Evolutionary conservation across 257 asterid species (phyloP), one percentile per base, ranked within the genome.

Genomic region (Coffea eugenioides): DNA sequence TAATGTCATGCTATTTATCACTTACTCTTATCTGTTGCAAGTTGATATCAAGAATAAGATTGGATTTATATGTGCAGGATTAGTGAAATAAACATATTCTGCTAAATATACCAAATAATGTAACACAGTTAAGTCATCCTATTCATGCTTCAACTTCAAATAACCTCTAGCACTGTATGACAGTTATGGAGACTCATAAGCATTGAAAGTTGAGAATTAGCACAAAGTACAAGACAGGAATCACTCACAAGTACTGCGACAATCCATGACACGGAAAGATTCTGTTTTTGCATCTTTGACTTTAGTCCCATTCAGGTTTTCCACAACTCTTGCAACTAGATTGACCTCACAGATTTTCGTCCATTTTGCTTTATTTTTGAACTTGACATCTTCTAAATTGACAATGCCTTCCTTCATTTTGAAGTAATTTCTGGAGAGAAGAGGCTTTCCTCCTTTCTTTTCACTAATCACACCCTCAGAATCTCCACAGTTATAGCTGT

Each of bases 221-320:
- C 45, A 14, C 25, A 74, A 49, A n/a, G 2, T 25, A 43, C 8
- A 23, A 59, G 56, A 12, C 34, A 15, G 20, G 18, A 49, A 75
- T 54, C 49, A 72, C 85, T 82, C 69, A 82, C 85, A 64, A 10
- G 52, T 11, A 41, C 46, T 65, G 48, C 85, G 81, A 21, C 25
- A 36, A 69, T 82, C 85, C 51, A 57, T 52, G 73, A 79, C 48
- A 2, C 1, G 57, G 62, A 82, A 82, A 2, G 57, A 23, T 75
- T 57, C 31, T 52, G 78, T 74, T 62, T 49, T 49, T 59, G 80
- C 80, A 14, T 64, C 71, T 79, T 71, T 23, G 23, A 79, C 78
- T 11, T 48, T 34, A 2, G 76, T 13, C 4, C 43, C 73, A 12
- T 18, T 27, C 18, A 43, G 6, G 8, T 79, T 79, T 48, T 27